Conservation (phyloP, 2,329 filamentous ascomycete species). For the Furcasterigmium furcatum region DNA sequence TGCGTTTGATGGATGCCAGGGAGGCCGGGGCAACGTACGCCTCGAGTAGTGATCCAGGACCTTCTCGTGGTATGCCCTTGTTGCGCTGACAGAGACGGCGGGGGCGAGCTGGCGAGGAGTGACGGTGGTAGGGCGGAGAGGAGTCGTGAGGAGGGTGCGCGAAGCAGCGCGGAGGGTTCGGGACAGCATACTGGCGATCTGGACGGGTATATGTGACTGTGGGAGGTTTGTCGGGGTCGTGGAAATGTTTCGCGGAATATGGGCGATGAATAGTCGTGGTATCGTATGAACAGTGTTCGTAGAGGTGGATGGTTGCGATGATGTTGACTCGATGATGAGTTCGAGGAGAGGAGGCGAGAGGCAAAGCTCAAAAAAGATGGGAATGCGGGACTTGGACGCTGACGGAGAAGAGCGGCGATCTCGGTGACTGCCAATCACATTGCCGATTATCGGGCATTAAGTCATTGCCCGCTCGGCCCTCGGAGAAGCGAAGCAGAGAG, state of each 20-base stretch:
- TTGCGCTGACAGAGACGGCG: conserved; percentile 33
- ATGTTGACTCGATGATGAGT: background rate
- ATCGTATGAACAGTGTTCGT: conserved; percentile 2
- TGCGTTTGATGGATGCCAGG: conserved; percentile 34
- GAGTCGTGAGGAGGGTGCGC: conserved; percentile 36
- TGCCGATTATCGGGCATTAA: conserved; percentile 6
- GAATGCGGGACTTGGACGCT: conserved; percentile 11
- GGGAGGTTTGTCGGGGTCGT: conserved; percentile 1
- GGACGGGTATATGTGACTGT: conserved; percentile 3
- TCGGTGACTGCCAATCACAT: conserved; percentile 13
- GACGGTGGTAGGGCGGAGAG: conserved; percentile 33
- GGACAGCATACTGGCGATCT: conserved; percentile 38
- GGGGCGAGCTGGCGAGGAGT: conserved; percentile 38
- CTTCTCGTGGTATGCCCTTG: conserved; percentile 51
- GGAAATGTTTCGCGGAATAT: too few species aligned
- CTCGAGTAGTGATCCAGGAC: conserved; percentile 79
- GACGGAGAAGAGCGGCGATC: conserved; percentile 15
- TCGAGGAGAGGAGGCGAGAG: conserved; percentile 3
- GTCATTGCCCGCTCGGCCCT: conserved; percentile 11
- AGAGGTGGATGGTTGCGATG: background rate
- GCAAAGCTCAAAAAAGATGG: conserved; percentile 4
- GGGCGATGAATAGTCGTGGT: conserved; percentile 1
- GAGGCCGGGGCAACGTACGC: conserved; percentile 61
- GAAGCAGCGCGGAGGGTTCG: conserved; percentile 40
- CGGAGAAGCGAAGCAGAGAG: conserved; percentile 10